Base-by-base conservation (phyloP, 805 yeast genomes). In the Myxozyma vanderwaltii region DNA sequence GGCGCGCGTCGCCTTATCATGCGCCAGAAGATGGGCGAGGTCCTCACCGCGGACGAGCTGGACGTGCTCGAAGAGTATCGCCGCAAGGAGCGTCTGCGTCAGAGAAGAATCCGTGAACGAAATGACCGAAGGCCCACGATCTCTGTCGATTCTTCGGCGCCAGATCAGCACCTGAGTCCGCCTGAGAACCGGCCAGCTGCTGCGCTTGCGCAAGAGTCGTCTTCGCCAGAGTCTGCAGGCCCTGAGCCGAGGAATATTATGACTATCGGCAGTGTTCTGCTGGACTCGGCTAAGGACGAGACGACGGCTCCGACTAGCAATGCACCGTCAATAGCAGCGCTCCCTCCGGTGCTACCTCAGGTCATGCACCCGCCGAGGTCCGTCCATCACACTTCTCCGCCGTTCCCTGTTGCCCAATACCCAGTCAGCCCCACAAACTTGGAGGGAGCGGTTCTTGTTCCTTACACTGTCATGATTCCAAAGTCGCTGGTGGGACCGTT, bases 341-440 rank as follows among this genome's bases (percentile, higher is more conserved):
- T 38, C 7, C 41, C 41, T 7, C 41, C 41, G 6, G 41, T 38
- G 41, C 41, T 38, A 5, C 41, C 41, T 13, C 41, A 38, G n/a
- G 6, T 5, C 41, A 17, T 38, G 81, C 63, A 74, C 2, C 27
- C 26, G n/a, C 35, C 12, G 36, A 36, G 47, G 13, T 24, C 10
- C 5, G 19, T 6, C 7, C 52, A 48, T 17, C 43, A 10, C 6
- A 26, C 23, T 10, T 10, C 29, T 41, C 21, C 40, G 10, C 47
- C 47, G 26, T 38, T 38, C 21, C 41, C 41, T 8, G 41, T 38
- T 13, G 6, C 41, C 21, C 41, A 38, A 38, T 38, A 38, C n/a
- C 41, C n/a, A 5, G n/a, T 17, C n/a, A 38, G 6, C n/a, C 41
- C 41, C 17, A 13, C 21, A 13, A 17, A 5, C 15, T 13, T 38